Conservation (phyloP, 2,329 filamentous ascomycete genomes). For the Geosmithia flava region DNA sequence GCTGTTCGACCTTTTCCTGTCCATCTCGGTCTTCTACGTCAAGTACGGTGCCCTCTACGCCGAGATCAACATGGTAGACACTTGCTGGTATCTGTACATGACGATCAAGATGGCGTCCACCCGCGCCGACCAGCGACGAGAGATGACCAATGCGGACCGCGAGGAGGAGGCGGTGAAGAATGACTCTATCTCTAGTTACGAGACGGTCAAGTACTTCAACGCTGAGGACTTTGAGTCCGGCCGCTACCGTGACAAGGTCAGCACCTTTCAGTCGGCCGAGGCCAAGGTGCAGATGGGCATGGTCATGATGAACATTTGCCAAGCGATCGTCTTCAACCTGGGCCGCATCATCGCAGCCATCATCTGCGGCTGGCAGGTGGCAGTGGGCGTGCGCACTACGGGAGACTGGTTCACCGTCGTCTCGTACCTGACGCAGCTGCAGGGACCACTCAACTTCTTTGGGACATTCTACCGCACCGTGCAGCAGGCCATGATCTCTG, state of each 20-base stretch:
- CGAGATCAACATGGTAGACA: conserved; percentile 78
- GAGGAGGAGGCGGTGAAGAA: conserved; percentile 98
- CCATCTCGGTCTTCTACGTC: conserved; percentile 65
- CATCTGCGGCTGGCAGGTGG: conserved; percentile 67
- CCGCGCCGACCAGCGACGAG: conserved; percentile 76
- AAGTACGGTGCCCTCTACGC: conserved; percentile 60
- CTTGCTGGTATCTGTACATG: conserved; percentile 92
- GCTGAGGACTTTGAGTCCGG: conserved; percentile 69
- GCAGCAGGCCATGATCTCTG: conserved; percentile 94
- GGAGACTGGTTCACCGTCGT: conserved; percentile 64
- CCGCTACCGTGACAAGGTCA: conserved; percentile 59
- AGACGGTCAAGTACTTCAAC: conserved; percentile 88
- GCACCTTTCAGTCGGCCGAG: conserved; percentile 60
- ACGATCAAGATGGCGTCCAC: conserved; percentile 94
- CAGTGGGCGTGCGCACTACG: conserved; percentile 49
- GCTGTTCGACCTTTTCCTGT: conserved; percentile 78
- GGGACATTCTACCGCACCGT: conserved; percentile 94
- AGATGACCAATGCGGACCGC: conserved; percentile 90
- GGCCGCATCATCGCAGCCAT: conserved; percentile 62
- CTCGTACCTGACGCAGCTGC: conserved; percentile 68
- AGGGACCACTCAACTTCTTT: conserved; percentile 74
- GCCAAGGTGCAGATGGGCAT: conserved; percentile 66
- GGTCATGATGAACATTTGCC: conserved; percentile 69
- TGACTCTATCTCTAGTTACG: conserved; percentile 97
- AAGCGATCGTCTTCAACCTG: conserved; percentile 68